Evolutionary conservation across 169 alveolate species (phyloP), one percentile per base, ranked within the genome.

Genomic region (Eimeria necatrix): DNA sequence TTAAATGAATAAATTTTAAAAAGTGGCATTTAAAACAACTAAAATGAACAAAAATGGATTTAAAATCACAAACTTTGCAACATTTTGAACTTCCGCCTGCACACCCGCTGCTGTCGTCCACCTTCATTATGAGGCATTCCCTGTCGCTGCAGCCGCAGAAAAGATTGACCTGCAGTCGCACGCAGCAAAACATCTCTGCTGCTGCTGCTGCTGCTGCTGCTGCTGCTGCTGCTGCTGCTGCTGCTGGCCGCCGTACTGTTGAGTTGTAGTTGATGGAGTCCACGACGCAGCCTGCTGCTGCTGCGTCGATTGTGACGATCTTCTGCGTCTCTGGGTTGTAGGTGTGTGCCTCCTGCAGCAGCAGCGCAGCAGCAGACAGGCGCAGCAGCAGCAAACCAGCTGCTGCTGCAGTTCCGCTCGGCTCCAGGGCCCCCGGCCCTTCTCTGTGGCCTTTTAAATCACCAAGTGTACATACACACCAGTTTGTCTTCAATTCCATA

Each of bases 401-500:
- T 32, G 41, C 41, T 32, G 41, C 41, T 32, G 41, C 41, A 2
- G 41, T 32, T 32, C 41, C 0, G 2, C 41, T 32, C 41, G 41
- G 41, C 41, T 32, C 41, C 41, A 0, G 41, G 41, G 41, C 41
- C 41, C 41, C 41, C 41, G 41, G 41, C 41, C 41, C 2, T 32
- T 32, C 41, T 32, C 41, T 32, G 0, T 32, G 41, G 41, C 41
- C 2, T 32, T 32, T 32, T 32, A 0, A 32, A 32, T 2, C 0
- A 32, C 2, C 41, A 16, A n/a, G 7, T 16, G 74, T 61, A 61
- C 46, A 60, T 26, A 53, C 94, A 3, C 51, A 89, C 94, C 71
- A 89, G 87, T 61, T 89, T 87, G 56, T 89, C 87, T 53, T 89
- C 94, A 5, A 89, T 89, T 12, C 94, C 94, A n/a, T 89, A 89